Evolutionary conservation across 495 filamentous ascomycete species (phyloP), one percentile per base, ranked within the genome.

Genomic region (Diplogelasinospora grovesii): DNA sequence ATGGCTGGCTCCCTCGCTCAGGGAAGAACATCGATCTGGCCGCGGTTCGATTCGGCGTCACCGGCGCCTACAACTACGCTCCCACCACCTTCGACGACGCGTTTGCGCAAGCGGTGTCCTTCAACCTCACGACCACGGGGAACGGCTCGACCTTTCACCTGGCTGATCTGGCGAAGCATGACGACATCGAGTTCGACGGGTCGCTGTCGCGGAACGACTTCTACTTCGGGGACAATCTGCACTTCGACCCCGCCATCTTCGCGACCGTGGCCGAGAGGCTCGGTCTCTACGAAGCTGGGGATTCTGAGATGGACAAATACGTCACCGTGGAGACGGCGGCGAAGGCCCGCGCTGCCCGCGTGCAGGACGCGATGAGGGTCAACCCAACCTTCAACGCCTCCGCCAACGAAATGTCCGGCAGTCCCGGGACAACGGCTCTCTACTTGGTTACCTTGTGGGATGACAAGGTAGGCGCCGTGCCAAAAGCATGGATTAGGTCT

Each of bases 1-100:
- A 78, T 50, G 64, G 61, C 35, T 78, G 66, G 36, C 61, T 80
- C 16, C 66, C 72, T 6, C 74, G 60, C 34, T 64, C 69, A 43
- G 75, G 77, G 19, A 49, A 60, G n/a, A 41, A 56, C 4, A 57
- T 58, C 19, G 51, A 49, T 39, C 22, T 57, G 20, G 47, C 42
- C 13, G 38, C 44, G 8, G 16, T 52, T 5, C 46, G 54, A 13
- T 22, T 15, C 0, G 60, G 39, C 1, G 39, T 57, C 0, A 28
- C 36, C 0, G 27, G 24, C 8, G 56, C 48, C 3, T 55, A 54
- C 42, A 54, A 65, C 35, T 39, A 48, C 15, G 51, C 42, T 0
- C 33, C 42, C 3, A 29, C 33, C n/a, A 30, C 49, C 0, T 46
- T 61, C 20, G 58, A 64, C 44, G 11, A 0, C 1, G 45, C 44